These are phyloP conservation scores for Kuraishia floccosa DNA, from an alignment of 805 yeast genomes.

Conservation along the genomic window DNA sequence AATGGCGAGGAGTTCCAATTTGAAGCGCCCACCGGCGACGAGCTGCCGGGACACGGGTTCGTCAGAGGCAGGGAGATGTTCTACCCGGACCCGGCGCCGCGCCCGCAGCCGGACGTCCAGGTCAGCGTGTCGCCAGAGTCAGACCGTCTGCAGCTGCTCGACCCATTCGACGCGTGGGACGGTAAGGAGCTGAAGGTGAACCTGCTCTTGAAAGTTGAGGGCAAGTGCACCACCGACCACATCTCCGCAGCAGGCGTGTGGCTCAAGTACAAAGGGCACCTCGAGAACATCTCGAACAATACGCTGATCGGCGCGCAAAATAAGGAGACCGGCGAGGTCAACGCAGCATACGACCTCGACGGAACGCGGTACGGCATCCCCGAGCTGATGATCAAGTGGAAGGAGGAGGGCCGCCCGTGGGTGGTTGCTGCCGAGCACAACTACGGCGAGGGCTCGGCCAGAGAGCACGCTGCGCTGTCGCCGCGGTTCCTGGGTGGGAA, in stretches of 20 bases:
- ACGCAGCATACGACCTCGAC: constrained; percentile 78
- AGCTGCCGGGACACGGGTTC: constrained; percentile 84
- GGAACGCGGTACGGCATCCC: constrained; percentile 76
- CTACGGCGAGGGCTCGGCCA: constrained; percentile 98
- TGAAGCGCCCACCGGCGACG: constrained; percentile 80
- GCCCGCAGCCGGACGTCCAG: constrained; percentile 37
- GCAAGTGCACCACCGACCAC: constrained; percentile 97
- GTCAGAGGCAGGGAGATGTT: constrained; percentile 65
- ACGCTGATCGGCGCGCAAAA: constrained; percentile 95
- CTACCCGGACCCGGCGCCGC: constrained; percentile 45
- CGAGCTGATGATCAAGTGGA: constrained; percentile 96
- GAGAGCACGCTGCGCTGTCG: constrained; percentile 96
- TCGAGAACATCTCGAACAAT: constrained; percentile 90
- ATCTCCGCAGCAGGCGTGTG: constrained; percentile 98
- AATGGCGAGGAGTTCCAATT: constrained; percentile 88
- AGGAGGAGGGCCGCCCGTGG: constrained; percentile 78
- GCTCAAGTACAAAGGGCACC: constrained; percentile 97
- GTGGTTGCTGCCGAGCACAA: constrained; percentile 94
- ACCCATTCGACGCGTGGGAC: constrained; percentile 81
- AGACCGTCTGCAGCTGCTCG: constrained; percentile 83
- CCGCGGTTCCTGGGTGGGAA: constrained; percentile 93
- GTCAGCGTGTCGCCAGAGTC: constrained; percentile 67
- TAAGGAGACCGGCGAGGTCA: constrained; percentile 94
- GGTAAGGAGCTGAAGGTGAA: constrained; percentile 73
- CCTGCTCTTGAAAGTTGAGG: constrained; percentile 84